phyloP scores from a whole-genome alignment of 768 basidiomycete genomes.

The Cyclocybe aegerita region DNA sequence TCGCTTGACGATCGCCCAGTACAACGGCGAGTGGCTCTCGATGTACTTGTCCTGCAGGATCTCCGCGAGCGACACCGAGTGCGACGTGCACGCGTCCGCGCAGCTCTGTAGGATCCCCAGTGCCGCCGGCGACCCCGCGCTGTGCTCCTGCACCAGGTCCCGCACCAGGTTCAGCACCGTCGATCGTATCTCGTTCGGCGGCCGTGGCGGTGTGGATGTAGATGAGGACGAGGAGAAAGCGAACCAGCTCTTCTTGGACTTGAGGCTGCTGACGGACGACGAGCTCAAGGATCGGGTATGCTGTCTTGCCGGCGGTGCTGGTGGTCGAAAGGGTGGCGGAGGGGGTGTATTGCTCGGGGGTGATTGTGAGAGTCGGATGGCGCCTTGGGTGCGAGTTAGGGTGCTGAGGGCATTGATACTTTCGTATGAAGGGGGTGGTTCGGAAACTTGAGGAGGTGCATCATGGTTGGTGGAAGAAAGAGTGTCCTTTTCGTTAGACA shows the following conservation, averaged over 20 bases:
- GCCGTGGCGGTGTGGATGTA: slow-evolving; percentile 27
- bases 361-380: no score
- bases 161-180: slow-evolving; percentile 55
- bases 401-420: slow-evolving; percentile 11
- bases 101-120: slow-evolving; percentile 61
- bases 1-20: slow-evolving; percentile 72
- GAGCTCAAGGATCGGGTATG: slow-evolving; percentile 16
- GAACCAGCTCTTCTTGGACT: slow-evolving; percentile 32
- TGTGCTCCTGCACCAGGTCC: slow-evolving; percentile 47
- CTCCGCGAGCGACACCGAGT: slow-evolving; percentile 48
- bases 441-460: slow-evolving; percentile 8
- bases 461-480: slow-evolving; percentile 1
- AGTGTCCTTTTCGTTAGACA: slow-evolving; percentile 8
- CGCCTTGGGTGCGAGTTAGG: slow-evolving; percentile 2
- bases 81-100: slow-evolving; percentile 54
- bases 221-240: slow-evolving; percentile 23
- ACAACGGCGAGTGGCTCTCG: slow-evolving; percentile 65
- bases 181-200: slow-evolving; percentile 44
- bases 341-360: background rate
- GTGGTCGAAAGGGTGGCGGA: slow-evolving; percentile 1
- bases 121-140: slow-evolving; percentile 29
- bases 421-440: slow-evolving; percentile 34
- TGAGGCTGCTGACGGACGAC: slow-evolving; percentile 17
- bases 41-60: slow-evolving; percentile 69
- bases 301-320: slow-evolving; percentile 3